These are phyloP conservation scores for Allium cepa DNA, from an alignment of 106 monocot species.

Conservation along the genomic window DNA sequence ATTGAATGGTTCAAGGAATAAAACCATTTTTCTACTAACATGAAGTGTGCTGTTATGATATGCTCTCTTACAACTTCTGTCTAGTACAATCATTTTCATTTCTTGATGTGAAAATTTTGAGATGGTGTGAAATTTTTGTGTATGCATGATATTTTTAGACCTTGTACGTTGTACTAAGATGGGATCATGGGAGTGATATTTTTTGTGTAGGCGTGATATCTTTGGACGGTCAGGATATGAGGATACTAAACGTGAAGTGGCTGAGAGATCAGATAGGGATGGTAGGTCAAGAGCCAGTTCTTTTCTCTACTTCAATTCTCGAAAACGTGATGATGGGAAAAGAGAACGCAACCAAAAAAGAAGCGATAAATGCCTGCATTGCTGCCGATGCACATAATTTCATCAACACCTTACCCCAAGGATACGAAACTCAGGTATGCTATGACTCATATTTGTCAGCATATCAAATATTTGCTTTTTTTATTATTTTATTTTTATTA, in stretches of 20 bases:
- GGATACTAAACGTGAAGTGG: constrained; percentile 22
- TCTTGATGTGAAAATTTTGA: background rate
- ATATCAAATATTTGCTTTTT: no score
- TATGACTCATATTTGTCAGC: no score
- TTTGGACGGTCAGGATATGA: constrained; percentile 36
- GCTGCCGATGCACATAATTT: constrained; percentile 29
- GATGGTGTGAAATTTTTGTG: no score
- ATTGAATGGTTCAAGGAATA: no score
- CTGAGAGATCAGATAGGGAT: constrained; percentile 35
- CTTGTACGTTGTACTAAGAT: background rate
- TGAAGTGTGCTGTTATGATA: no score
- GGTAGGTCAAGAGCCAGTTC: constrained; percentile 30
- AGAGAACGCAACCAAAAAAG: constrained; percentile 22
- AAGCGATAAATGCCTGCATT: constrained; percentile 19
- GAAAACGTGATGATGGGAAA: constrained; percentile 47
- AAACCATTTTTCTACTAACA: no score
- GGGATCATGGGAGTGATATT: background rate
- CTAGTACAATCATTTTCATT: no score
- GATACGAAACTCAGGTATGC: constrained; percentile 32
- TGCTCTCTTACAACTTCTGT: no score
- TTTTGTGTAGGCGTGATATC: constrained; percentile 18
- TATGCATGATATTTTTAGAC: background rate
- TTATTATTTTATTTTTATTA: no score
- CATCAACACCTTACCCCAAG: constrained; percentile 22
- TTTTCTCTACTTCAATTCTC: constrained; percentile 24